These are phyloP conservation scores for Diphasiastrum complanatum DNA, from an alignment of 83 land plant genomes.

Conservation along the genomic window DNA sequence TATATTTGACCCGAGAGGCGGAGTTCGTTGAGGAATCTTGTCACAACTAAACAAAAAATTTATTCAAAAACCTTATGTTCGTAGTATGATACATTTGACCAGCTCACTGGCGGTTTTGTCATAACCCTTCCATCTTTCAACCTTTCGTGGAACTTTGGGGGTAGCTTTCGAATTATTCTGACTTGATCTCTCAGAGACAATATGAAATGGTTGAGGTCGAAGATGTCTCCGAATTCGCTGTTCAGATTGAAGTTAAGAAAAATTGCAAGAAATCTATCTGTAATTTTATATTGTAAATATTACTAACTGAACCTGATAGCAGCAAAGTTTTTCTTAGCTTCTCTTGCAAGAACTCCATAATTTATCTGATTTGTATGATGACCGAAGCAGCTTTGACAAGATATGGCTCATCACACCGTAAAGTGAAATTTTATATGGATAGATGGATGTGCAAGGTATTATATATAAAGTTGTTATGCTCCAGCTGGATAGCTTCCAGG, in stretches of 20 bases:
- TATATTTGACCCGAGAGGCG: background rate
- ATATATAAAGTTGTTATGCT: no score
- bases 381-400: no score
- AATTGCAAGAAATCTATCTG: constrained; percentile 1
- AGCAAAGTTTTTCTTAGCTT: no score
- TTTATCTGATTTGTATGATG: no score
- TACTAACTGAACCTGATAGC: no score
- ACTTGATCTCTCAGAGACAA: constrained; percentile 74
- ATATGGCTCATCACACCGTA: no score
- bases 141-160: constrained; percentile 42
- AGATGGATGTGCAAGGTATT: no score
- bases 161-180: constrained; percentile 55
- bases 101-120: constrained; percentile 80
- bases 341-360: no score
- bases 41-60: background rate
- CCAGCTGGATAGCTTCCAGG: no score
- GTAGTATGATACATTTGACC: constrained; percentile 86
- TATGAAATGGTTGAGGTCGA: constrained; percentile 77
- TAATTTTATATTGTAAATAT: no score
- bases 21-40: no score
- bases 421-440: no score
- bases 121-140: constrained; percentile 20
- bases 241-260: background rate
- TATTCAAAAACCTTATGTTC: constrained; percentile 51
- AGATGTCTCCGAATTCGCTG: constrained; percentile 87